Conservation (phyloP, 495 filamentous ascomycete genomes). For the Tetracladium marchalianum region DNA sequence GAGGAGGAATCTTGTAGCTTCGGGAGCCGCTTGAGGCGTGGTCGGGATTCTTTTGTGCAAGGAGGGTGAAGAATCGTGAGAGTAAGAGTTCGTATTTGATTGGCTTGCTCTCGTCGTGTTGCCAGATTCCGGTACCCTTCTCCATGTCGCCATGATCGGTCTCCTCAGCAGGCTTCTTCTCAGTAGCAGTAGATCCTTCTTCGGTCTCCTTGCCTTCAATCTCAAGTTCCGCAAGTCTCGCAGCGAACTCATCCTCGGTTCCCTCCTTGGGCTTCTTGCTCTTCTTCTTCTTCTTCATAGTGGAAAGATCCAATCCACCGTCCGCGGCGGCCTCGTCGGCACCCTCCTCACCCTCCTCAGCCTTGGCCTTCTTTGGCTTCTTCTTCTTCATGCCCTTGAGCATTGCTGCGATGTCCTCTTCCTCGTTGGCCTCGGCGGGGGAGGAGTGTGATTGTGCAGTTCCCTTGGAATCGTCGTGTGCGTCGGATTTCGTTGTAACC, state of each 20-base stretch:
- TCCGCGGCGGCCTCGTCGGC: conserved; percentile 37
- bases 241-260: conserved; percentile 47
- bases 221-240: conserved; percentile 57
- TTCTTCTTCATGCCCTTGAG: conserved; percentile 84
- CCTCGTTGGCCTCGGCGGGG: conserved; percentile 34
- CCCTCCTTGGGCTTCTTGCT: conserved; percentile 67
- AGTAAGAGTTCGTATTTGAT: conserved; percentile 82
- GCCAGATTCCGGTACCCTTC: conserved; percentile 90
- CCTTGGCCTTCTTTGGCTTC: conserved; percentile 63
- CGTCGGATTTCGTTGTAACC: conserved; percentile 55
- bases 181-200: conserved; percentile 38
- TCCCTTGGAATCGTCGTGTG: conserved; percentile 50
- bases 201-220: conserved; percentile 76
- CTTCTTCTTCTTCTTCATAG: conserved; percentile 93
- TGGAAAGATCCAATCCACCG: conserved; percentile 58
- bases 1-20: conserved; percentile 97
- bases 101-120: conserved; percentile 61
- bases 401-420: conserved; percentile 61
- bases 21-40: conserved; percentile 76
- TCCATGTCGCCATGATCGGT: conserved; percentile 66
- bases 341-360: conserved; percentile 47
- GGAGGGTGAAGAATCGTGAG: conserved; percentile 80
- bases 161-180: conserved; percentile 37
- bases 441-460: conserved; percentile 63
- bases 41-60: conserved; percentile 90